Evolutionary conservation across 129 eudicot species (phyloP), one percentile per base, ranked within the genome.

Genomic region (Solidago caesia): DNA sequence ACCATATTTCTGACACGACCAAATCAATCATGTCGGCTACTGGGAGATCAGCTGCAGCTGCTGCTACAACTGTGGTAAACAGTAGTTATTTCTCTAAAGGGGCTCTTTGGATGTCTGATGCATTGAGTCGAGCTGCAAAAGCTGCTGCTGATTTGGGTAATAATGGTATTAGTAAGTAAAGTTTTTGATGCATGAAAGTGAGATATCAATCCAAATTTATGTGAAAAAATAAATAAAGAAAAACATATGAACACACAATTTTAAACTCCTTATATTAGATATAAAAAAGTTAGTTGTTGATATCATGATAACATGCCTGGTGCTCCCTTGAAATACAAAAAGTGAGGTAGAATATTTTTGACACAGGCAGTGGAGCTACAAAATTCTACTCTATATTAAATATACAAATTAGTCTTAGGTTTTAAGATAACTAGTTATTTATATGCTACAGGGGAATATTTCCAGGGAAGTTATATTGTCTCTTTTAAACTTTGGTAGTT

Each of bases 61-160:
- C 98, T 73, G 96, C 97, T 43, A 86, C 79, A 46, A 88, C 96
- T 11, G 96, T 93, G 27, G 92, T 93, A 5, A 93, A 85, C 64
- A 93, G 98, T 72, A 90, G 91, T 66, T 90, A 90, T 68, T 93
- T 93, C 80, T 86, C 97, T 0, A 84, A 84, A 73, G 98, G 98
- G 8, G 98, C 98, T 66, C 91, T 93, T 75, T 93, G 98, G 98
- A 77, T 90, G 81, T 92, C 96, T 2, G 96, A 85, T 64, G 90
- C 89, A 59, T 83, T 92, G 43, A 84, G 75, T n/a, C 85, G 81
- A 61, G 98, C 96, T 41, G 81, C 98, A 6, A 86, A 87, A 75
- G 95, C 82, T 21, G 90, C 98, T n/a, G 92, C 88, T 43, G 89
- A 92, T 68, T 80, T 92, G 89, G 98, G 92, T 58, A 76, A 44